Evolutionary conservation across 1,139 yeast genomes (phyloP).

Genomic region (Debaryomyces robertsiae): DNA sequence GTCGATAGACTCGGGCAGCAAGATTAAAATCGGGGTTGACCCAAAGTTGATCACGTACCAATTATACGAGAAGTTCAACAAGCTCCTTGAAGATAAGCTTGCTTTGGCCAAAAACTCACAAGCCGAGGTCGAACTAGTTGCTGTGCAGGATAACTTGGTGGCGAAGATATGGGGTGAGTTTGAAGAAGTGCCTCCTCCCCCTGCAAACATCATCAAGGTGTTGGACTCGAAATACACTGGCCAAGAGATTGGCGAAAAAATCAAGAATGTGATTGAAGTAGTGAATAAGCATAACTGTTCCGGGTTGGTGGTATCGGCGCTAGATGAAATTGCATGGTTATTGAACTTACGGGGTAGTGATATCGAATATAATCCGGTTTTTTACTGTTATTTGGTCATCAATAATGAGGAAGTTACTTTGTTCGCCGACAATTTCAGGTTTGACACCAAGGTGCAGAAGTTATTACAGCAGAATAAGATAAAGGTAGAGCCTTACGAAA

Average conservation of each 20-base stretch:
- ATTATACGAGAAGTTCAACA: constrained; percentile 30
- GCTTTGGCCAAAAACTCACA: constrained; percentile 22
- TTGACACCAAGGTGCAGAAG: constrained; percentile 33
- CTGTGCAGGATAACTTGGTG: constrained; percentile 70
- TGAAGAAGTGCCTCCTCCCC: constrained; percentile 51
- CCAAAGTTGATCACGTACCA: constrained; percentile 69
- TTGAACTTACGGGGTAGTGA: constrained; percentile 79
- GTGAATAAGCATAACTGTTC: constrained; percentile 44
- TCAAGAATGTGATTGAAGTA: constrained; percentile 46
- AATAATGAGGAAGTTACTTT: constrained; percentile 53
- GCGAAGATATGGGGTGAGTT: constrained; percentile 72
- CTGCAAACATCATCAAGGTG: constrained; percentile 44
- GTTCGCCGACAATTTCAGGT: constrained; percentile 43
- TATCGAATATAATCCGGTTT: constrained; percentile 88
- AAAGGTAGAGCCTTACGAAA: constrained; percentile 52
- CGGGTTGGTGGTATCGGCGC: constrained; percentile 31
- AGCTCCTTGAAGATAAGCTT: constrained; percentile 24
- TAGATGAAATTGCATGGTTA: constrained; percentile 92
- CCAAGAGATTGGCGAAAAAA: constrained; percentile 44
- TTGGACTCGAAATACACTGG: constrained; percentile 54
- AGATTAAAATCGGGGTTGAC: constrained; percentile 47
- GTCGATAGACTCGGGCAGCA: constrained; percentile 46
- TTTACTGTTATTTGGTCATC: constrained; percentile 75
- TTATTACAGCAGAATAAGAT: constrained; percentile 44
- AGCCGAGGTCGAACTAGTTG: constrained; percentile 59